Conservation (phyloP, 768 basidiomycete genomes). For the Fistulinella prunicolor region DNA sequence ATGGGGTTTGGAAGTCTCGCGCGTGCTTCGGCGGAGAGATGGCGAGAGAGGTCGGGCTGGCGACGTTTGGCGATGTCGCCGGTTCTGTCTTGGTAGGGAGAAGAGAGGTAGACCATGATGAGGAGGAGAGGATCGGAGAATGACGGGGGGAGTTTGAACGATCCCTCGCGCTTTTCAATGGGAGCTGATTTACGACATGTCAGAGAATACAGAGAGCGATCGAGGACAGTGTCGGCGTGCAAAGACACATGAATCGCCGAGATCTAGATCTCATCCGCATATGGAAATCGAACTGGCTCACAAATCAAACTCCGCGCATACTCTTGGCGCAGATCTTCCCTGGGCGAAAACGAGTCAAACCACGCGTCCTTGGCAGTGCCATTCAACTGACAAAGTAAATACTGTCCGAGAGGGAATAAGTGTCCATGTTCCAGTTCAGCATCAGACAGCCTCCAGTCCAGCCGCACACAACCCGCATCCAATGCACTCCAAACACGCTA, state of each 20-base stretch:
- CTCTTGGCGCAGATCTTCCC: too few species aligned
- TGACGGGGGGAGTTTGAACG: too few species aligned
- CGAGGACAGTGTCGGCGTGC: too few species aligned
- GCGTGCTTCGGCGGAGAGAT: constrained; percentile 34
- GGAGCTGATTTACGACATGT: too few species aligned
- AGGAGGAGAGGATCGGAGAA: too few species aligned
- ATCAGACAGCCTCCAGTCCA: constrained; percentile 30
- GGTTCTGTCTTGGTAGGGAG: constrained; percentile 12
- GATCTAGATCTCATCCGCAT: background rate
- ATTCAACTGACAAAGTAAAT: too few species aligned
- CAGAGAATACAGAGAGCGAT: too few species aligned
- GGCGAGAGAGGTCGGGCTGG: constrained; percentile 31
- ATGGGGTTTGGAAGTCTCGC: constrained; percentile 36
- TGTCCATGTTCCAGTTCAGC: background rate
- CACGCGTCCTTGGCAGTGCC: too few species aligned
- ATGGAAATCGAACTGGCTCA: constrained; percentile 18
- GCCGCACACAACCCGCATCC: constrained; percentile 67
- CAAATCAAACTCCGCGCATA: too few species aligned
- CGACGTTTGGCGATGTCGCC: constrained; percentile 22
- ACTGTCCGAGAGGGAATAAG: too few species aligned
- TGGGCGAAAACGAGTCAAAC: too few species aligned
- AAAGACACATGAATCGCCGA: background rate
- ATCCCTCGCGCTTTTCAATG: too few species aligned
- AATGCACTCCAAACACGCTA: constrained; percentile 67
- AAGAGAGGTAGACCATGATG: constrained; percentile 28